Conservation (phyloP, 257 asterid genomes). For the Gardenia jasminoides region DNA sequence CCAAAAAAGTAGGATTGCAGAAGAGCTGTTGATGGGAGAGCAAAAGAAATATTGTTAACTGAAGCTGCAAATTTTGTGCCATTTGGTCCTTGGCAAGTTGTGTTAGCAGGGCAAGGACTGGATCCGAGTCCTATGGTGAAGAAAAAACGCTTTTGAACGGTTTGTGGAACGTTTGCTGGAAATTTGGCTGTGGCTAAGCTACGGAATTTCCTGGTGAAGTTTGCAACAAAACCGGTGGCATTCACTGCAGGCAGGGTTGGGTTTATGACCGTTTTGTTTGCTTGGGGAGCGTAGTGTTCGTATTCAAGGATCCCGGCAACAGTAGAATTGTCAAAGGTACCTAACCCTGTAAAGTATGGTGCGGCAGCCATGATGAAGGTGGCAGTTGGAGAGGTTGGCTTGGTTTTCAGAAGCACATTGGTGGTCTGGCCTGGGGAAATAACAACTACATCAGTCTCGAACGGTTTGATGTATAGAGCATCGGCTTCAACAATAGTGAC, state of each 20-base stretch:
- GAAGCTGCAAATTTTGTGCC: constrained; percentile 63
- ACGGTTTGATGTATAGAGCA: constrained; percentile 61
- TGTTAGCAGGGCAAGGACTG: constrained; percentile 52
- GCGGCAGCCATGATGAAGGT: constrained; percentile 62
- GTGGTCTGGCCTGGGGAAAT: constrained; percentile 70
- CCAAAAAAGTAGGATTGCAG: constrained; percentile 48
- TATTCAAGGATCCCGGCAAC: constrained; percentile 63
- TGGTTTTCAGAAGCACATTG: constrained; percentile 58
- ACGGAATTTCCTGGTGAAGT: constrained; percentile 46
- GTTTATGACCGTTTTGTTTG: constrained; percentile 25
- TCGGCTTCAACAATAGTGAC: constrained; percentile 62
- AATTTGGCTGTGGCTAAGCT: constrained; percentile 52
- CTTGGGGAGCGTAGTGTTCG: constrained; percentile 21
- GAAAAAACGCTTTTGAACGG: constrained; percentile 40
- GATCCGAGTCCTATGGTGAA: constrained; percentile 64
- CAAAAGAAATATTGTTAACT: constrained; percentile 54
- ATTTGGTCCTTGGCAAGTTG: constrained; percentile 64
- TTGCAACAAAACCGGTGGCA: constrained; percentile 44
- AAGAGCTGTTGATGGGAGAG: constrained; percentile 53
- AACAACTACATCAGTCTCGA: constrained; percentile 37
- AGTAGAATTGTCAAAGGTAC: constrained; percentile 65
- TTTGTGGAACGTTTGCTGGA: constrained; percentile 51
- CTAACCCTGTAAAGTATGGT: constrained; percentile 62
- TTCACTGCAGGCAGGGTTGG: constrained; percentile 50
- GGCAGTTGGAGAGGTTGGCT: constrained; percentile 42